Percentiles rank a stretch among this genome's conserved stretches.
These are phyloP conservation scores for Lojkania enalia DNA, from an alignment of 2,329 filamentous ascomycete genomes.

Conservation along the genomic window DNA sequence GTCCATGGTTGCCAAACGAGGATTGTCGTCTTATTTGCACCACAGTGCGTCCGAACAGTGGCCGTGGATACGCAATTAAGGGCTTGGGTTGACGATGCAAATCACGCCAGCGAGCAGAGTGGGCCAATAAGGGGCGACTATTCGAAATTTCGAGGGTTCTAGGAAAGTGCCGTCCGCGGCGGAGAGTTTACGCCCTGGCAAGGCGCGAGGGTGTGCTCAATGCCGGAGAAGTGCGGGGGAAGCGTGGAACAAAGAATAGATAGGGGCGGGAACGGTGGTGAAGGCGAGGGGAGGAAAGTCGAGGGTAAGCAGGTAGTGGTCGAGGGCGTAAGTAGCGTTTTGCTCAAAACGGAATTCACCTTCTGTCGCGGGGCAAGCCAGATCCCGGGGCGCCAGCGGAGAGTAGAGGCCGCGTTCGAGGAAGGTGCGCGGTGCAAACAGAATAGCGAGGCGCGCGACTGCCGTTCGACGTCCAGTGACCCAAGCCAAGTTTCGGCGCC, in stretches of 20 bases:
- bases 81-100: conserved; percentile 27
- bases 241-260: conserved; percentile 3
- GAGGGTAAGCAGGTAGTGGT: conserved; percentile 4
- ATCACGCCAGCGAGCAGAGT: conserved; percentile 20
- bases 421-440: neutral
- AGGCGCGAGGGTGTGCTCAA: too few species aligned
- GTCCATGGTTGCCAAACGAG: conserved; percentile 31
- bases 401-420: neutral
- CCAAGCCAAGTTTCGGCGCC: conserved; percentile 8
- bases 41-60: conserved; percentile 15
- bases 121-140: conserved; percentile 27
- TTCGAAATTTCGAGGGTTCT: conserved; percentile 6
- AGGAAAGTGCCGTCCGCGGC: conserved; percentile 7
- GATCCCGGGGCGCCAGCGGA: conserved; percentile 25
- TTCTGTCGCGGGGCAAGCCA: conserved; percentile 28
- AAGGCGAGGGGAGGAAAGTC: neutral
- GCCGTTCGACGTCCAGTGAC: conserved; percentile 11
- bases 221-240: conserved; percentile 2
- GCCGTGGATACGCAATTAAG: conserved; percentile 3
- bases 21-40: conserved; percentile 19
- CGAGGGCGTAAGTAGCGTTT: conserved; percentile 4
- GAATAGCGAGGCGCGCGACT: conserved; percentile 1
- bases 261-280: neutral
- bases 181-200: too few species aligned
- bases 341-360: conserved; percentile 25